Conservation (phyloP, 441 rosid genomes). For the Hura crepitans region DNA sequence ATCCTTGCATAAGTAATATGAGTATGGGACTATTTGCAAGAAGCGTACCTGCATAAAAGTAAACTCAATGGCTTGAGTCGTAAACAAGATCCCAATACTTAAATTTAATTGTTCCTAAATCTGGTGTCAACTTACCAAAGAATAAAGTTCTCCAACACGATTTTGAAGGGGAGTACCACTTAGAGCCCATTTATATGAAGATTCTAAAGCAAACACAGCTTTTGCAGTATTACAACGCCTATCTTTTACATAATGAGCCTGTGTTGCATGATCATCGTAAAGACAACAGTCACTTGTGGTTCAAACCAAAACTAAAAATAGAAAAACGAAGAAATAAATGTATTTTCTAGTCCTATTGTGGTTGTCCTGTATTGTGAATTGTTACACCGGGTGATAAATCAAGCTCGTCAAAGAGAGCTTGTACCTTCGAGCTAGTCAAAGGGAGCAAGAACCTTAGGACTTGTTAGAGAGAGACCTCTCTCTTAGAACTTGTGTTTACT, state of each 20-base stretch:
- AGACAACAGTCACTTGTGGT: too few species aligned
- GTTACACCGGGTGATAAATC: too few species aligned
- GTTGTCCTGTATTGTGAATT: too few species aligned
- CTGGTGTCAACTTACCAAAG: conserved; percentile 55
- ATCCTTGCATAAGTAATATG: conserved; percentile 90
- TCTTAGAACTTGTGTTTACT: too few species aligned
- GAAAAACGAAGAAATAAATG: too few species aligned
- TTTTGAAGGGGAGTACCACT: conserved; percentile 99
- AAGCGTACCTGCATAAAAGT: conserved; percentile 70
- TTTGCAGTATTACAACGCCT: conserved; percentile 83
- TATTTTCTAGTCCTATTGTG: too few species aligned
- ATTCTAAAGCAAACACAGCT: conserved; percentile 78
- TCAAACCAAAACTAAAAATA: too few species aligned
- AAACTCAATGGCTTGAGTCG: conserved; percentile 22
- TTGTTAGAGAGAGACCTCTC: too few species aligned
- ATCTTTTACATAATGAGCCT: conserved; percentile 96
- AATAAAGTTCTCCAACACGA: conserved; percentile 97
- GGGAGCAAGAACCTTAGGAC: too few species aligned
- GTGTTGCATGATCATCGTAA: too few species aligned
- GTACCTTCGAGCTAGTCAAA: too few species aligned
- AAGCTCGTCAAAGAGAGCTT: too few species aligned
- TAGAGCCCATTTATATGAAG: conserved; percentile 89
- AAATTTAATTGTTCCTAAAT: conserved; percentile 10
- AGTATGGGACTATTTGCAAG: conserved; percentile 78
- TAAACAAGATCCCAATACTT: conserved; percentile 20